A percentile compares a stretch with the other conserved stretches of the same genome.
phyloP scores from a whole-genome alignment of 2,329 filamentous ascomycete genomes.

The Coniochaeta sp. region DNA sequence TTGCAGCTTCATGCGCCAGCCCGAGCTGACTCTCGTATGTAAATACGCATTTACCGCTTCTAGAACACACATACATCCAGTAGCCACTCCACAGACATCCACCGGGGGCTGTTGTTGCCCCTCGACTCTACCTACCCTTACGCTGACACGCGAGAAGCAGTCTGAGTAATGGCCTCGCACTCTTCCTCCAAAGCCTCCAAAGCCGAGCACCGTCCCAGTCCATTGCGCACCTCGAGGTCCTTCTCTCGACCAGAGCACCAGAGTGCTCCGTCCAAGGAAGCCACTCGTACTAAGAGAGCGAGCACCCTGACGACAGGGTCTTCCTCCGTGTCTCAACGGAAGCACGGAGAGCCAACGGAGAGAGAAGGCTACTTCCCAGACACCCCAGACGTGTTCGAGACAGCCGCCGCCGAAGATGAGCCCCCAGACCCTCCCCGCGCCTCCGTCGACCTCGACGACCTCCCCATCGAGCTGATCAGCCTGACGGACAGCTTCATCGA shows the following conservation, averaged over 20 bases:
- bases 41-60: neutral
- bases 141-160: neutral
- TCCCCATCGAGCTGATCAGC: constrained; percentile 89
- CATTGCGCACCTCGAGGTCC: constrained; percentile 20
- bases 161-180: neutral
- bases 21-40: neutral
- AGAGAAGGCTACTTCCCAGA: constrained; percentile 14
- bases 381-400: constrained; percentile 43
- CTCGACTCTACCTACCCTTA: neutral
- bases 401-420: constrained; percentile 36
- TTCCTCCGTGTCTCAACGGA: constrained; percentile 13
- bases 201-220: constrained; percentile 14
- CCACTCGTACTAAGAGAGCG: constrained; percentile 31
- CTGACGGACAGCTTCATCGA: constrained; percentile 91
- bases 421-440: constrained; percentile 37
- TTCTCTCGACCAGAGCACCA: constrained; percentile 14
- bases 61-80: neutral
- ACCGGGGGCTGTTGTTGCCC: neutral
- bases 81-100: no score
- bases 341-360: constrained; percentile 7
- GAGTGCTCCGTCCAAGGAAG: constrained; percentile 8
- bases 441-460: constrained; percentile 73
- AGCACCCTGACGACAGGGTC: constrained; percentile 37
- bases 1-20: neutral
- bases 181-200: constrained; percentile 8